Evolutionary conservation across 2,329 filamentous ascomycete species (phyloP), one percentile per base, ranked within the genome.

Genomic region (Arthrobotrys musiformis): DNA sequence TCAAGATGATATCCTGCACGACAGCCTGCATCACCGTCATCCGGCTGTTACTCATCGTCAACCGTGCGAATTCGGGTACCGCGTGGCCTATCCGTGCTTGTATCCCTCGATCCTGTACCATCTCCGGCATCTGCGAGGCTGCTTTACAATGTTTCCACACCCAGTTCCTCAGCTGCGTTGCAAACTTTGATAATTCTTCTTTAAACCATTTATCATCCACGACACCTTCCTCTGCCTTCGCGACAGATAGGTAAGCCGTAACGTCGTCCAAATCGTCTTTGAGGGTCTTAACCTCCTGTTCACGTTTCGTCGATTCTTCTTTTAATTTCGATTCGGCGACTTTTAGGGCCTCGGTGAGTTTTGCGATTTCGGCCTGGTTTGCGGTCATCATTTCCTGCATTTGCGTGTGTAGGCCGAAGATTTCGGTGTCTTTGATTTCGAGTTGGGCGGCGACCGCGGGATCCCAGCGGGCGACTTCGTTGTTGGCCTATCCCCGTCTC

Each of bases 11-110:
- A 64, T 78, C 74, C 22, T 73, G 69, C 54, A 78, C 74, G 11
- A 78, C 74, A 30, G 74, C 74, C 68, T 78, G 74, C 69, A 78
- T 78, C n/a, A 78, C 74, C 68, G 74, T 78, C 61, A 78, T 78
- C 6, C 69, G 52, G 26, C 74, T 78, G 35, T 78, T 78, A 26
- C 67, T 78, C 68, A 78, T 78, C 37, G 68, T 72, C 68, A 78
- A 62, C 17, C 62, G 24, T n/a, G 62, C 58, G 28, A 78, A 78
- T 13, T 78, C 68, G 9, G 74, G 74, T 1, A 78, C 74, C 11
- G 74, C 74, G 3, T 68, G 37, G 5, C 19, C 24, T 11, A 78
- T 78, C 7, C 69, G 61, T 6, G 68, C 46, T 40, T 73, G 67
- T 3, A 78, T 61, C 2, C 67, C 69, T 7, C 9, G 28, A 48